Evolutionary conservation across 1,284 basidiomycete species (phyloP).

Genomic region (Sphaerobolus stellatus): DNA sequence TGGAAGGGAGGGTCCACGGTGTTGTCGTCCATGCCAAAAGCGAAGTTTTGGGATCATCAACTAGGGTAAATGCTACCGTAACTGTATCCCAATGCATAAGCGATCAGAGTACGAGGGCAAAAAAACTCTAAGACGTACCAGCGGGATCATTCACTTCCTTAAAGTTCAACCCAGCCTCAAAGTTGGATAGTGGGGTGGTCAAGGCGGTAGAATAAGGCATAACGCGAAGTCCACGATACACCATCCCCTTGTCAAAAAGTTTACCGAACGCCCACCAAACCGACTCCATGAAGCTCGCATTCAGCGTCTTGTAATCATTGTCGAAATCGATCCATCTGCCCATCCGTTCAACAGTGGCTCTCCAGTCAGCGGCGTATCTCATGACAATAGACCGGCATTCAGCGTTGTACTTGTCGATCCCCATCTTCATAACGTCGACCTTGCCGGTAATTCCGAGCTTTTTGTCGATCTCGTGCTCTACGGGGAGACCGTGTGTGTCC

Average conservation of each 20-base stretch:
- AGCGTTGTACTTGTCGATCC: constrained; percentile 96
- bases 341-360: constrained; percentile 93
- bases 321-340: constrained; percentile 99
- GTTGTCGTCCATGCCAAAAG: constrained; percentile 99
- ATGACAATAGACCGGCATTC: constrained; percentile 98
- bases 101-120: background rate
- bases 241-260: constrained; percentile 89
- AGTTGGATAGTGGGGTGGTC: constrained; percentile 96
- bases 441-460: constrained; percentile 89
- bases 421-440: constrained; percentile 93
- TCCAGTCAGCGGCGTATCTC: constrained; percentile 95
- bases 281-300: constrained; percentile 93
- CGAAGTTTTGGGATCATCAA: constrained; percentile 89
- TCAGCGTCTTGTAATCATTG: constrained; percentile 98
- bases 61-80: constrained; percentile 89
- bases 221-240: constrained; percentile 91
- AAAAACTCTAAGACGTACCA: constrained; percentile 43
- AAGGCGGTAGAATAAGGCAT: constrained; percentile 99
- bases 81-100: constrained; percentile 44
- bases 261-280: constrained; percentile 99
- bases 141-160: constrained; percentile 95
- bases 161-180: constrained; percentile 94
- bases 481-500: constrained; percentile 98
- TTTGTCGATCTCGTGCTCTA: constrained; percentile 99
- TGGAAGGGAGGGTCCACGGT: constrained; percentile 97